Conservation (phyloP, 1,139 yeast species). For the Magnusiomyces ingens region DNA sequence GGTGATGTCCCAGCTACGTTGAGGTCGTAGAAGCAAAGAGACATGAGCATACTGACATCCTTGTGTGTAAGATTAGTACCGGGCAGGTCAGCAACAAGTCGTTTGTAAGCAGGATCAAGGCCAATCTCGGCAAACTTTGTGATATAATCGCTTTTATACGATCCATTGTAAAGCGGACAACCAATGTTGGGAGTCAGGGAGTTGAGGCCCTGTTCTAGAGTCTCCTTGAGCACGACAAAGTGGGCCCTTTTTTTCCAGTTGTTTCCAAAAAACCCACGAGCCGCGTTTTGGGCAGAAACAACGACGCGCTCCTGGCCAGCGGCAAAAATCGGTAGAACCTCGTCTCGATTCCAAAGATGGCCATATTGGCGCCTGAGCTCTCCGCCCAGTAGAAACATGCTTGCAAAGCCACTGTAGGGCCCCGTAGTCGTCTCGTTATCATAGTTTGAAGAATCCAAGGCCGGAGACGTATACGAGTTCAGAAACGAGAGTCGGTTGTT, state of each 20-base stretch:
- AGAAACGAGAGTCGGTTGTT: slow-evolving; percentile 34
- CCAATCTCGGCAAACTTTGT: slow-evolving; percentile 22
- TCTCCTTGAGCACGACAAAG: slow-evolving; percentile 35
- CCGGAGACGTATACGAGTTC: slow-evolving; percentile 34
- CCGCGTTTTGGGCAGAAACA: slow-evolving; percentile 37
- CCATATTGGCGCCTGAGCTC: slow-evolving; percentile 34
- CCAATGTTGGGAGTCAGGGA: slow-evolving; percentile 33
- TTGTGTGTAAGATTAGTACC: slow-evolving; percentile 38
- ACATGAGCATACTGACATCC: slow-evolving; percentile 43
- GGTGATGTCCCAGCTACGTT: slow-evolving; percentile 49
- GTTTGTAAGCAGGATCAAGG: slow-evolving; percentile 32
- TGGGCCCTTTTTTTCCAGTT: slow-evolving; percentile 29
- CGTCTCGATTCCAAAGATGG: slow-evolving; percentile 33
- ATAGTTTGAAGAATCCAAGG: slow-evolving; percentile 25
- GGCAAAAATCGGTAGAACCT: slow-evolving; percentile 35
- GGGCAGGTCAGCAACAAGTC: slow-evolving; percentile 38
- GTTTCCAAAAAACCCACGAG: slow-evolving; percentile 38
- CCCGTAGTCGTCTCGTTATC: slow-evolving; percentile 31
- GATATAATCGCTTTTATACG: slow-evolving; percentile 1
- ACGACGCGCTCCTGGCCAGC: slow-evolving; percentile 37
- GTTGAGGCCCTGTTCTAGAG: slow-evolving; percentile 36
- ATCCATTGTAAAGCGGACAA: slow-evolving; percentile 18
- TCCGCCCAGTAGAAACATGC: slow-evolving; percentile 30
- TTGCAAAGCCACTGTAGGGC: slow-evolving; percentile 33
- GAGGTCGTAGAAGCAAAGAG: slow-evolving; percentile 52